These are phyloP conservation scores for Apiospora sp. DNA, from an alignment of 2,329 filamentous ascomycete species.

Conservation along the genomic window DNA sequence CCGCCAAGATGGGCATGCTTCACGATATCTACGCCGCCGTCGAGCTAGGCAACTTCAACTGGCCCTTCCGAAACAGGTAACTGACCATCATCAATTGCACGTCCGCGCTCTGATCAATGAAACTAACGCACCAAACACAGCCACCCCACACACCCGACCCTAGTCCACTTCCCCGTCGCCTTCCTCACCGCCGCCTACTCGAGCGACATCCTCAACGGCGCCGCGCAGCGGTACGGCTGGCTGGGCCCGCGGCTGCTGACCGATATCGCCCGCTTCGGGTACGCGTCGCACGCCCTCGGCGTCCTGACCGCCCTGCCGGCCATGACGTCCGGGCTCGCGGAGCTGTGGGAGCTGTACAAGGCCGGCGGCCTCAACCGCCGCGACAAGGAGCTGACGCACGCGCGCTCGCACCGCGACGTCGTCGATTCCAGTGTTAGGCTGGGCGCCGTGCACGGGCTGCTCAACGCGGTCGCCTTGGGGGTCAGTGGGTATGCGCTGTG, in stretches of 20 bases:
- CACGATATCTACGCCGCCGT: too few species aligned
- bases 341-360: conserved; percentile 22
- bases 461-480: conserved; percentile 15
- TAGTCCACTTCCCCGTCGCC: too few species aligned
- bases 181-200: too few species aligned
- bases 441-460: conserved; percentile 12
- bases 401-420: conserved; percentile 4
- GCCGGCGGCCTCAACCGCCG: conserved; percentile 1
- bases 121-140: too few species aligned
- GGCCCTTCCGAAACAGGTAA: too few species aligned
- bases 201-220: too few species aligned
- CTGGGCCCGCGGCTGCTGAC: neutral
- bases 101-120: too few species aligned
- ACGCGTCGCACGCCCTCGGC: conserved; percentile 4
- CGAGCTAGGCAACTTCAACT: too few species aligned
- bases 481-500: conserved; percentile 4
- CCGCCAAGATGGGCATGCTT: too few species aligned
- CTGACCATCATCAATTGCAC: too few species aligned
- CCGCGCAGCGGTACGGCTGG: too few species aligned
- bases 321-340: conserved; percentile 20
- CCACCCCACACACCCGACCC: too few species aligned
- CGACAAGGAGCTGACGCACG: conserved; percentile 23
- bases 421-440: conserved; percentile 18
- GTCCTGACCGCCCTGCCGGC: conserved; percentile 5
- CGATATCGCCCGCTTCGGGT: conserved; percentile 21